Conservation (phyloP, 2,329 filamentous ascomycete species). For the Xylariaceae sp. region DNA sequence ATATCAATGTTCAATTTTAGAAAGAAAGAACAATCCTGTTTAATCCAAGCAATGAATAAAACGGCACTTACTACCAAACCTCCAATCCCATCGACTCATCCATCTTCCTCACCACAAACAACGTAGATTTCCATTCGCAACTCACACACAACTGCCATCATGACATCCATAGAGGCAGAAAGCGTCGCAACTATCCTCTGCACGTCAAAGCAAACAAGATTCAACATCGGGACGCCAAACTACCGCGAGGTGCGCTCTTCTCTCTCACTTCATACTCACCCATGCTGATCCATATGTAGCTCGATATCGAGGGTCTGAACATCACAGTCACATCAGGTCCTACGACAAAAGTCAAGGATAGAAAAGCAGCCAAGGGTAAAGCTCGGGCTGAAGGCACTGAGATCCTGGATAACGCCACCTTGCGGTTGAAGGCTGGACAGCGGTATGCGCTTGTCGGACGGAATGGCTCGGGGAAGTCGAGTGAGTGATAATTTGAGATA, state of each 20-base stretch:
- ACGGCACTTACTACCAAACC: neutral
- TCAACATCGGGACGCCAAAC: constrained; percentile 53
- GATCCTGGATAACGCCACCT: constrained; percentile 62
- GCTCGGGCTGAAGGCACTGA: constrained; percentile 42
- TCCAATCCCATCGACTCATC: neutral
- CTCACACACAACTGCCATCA: constrained; percentile 21
- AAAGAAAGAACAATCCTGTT: too few species aligned
- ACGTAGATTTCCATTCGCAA: neutral
- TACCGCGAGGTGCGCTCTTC: constrained; percentile 47
- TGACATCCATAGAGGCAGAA: constrained; percentile 47
- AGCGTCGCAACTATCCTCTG: constrained; percentile 52
- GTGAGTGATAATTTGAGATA: constrained; percentile 37
- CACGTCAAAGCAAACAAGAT: constrained; percentile 62
- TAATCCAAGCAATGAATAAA: too few species aligned
- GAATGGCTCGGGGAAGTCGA: constrained; percentile 81
- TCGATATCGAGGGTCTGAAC: constrained; percentile 67
- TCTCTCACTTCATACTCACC: neutral
- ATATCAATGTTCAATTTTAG: too few species aligned
- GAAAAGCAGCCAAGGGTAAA: constrained; percentile 42
- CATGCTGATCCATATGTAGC: constrained; percentile 35
- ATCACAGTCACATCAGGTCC: constrained; percentile 54
- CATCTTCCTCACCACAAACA: neutral
- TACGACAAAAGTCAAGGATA: constrained; percentile 5
- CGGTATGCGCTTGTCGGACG: constrained; percentile 74
- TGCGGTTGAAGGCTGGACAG: constrained; percentile 66